Evolutionary conservation across 2,329 filamentous ascomycete genomes (phyloP).

Genomic region (Fusarium illudens): DNA sequence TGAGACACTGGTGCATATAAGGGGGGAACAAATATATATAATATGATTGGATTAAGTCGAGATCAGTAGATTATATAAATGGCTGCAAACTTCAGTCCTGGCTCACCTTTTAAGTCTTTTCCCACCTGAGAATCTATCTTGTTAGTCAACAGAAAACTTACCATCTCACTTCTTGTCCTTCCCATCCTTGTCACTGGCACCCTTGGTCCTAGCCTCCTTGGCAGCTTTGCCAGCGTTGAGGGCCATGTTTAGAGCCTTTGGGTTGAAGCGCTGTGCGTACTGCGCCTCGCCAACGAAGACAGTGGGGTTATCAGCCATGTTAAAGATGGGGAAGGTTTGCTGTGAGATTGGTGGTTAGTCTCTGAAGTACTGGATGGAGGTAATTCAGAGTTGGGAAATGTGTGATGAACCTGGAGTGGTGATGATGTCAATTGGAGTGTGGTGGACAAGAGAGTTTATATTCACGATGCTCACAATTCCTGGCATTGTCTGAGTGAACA

Average conservation of each 20-base stretch:
- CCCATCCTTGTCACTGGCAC: background rate
- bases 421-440: background rate
- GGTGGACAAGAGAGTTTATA: background rate
- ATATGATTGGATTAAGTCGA: no score
- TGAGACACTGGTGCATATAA: no score
- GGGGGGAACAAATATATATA: no score
- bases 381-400: background rate
- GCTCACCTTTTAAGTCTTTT: background rate
- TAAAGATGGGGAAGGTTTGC: background rate
- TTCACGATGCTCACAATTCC: background rate
- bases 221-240: background rate
- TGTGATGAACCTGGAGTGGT: background rate
- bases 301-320: background rate
- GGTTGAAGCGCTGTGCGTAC: background rate
- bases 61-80: no score
- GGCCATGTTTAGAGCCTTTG: background rate
- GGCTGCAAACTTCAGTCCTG: background rate
- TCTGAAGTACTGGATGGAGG: background rate
- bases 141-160: background rate
- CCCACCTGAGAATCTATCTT: background rate
- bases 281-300: background rate
- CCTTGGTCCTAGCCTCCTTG: background rate
- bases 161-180: background rate
- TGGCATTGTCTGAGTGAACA: background rate
- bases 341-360: background rate